Conservation (phyloP, 805 yeast species). For the Sugiyamaella americana region DNA sequence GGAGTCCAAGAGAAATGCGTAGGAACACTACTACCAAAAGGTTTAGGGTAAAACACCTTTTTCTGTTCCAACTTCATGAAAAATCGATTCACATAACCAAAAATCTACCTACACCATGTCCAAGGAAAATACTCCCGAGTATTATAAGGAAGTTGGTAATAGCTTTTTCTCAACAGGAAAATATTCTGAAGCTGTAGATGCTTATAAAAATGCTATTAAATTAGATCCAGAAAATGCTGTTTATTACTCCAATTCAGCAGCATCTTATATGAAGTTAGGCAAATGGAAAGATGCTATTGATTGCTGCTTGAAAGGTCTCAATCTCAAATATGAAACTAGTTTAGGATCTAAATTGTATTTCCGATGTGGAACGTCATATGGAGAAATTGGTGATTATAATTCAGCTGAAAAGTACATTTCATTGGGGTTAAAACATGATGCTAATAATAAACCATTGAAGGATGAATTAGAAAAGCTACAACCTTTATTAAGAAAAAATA, state of each 20-base stretch:
- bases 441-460: slow-evolving; percentile 11
- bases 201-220: slow-evolving; percentile 19
- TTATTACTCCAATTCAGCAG: slow-evolving; percentile 23
- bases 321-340: slow-evolving; percentile 2
- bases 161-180: slow-evolving; percentile 8
- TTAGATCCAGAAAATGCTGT: slow-evolving; percentile 9
- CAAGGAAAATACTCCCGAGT: no score
- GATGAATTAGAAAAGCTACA: slow-evolving; percentile 10
- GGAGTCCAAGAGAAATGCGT: no score
- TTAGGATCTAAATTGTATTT: slow-evolving; percentile 16
- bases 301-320: slow-evolving; percentile 17
- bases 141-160: slow-evolving; percentile 1
- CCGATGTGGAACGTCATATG: slow-evolving; percentile 15
- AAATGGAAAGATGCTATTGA: slow-evolving; percentile 12
- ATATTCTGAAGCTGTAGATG: slow-evolving; percentile 15
- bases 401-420: slow-evolving; percentile 10
- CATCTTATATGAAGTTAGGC: slow-evolving; percentile 18
- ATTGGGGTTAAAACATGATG: slow-evolving; percentile 13
- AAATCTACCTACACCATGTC: no score
- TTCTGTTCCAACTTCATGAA: no score
- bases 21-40: no score
- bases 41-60: no score
- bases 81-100: no score
- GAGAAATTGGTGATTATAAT: slow-evolving; percentile 9
- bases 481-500: not conserved